Evolutionary conservation across 192 early-diverging fungal species (phyloP).

Genomic region (Radiomyces spectabilis): DNA sequence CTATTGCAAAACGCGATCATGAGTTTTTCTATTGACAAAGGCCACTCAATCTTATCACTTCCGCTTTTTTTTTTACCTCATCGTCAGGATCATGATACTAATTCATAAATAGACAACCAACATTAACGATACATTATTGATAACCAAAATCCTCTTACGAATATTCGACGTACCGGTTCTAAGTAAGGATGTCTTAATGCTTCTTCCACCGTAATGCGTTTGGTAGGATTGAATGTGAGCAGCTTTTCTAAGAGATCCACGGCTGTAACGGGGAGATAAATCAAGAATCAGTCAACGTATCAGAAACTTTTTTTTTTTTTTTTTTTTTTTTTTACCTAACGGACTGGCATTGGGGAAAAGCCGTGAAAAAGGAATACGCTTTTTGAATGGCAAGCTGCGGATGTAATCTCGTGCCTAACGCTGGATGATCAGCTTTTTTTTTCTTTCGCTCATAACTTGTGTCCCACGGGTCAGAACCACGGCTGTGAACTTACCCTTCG

Average conservation of each 20-base stretch:
- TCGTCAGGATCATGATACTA: constrained; percentile 62
- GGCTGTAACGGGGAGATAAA: constrained; percentile 30
- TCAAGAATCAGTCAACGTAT: neutral
- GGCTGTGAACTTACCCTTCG: constrained; percentile 49
- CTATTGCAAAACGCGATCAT: constrained; percentile 20
- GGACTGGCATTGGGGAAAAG: constrained; percentile 87
- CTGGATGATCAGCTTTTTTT: neutral
- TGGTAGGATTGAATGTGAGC: constrained; percentile 85
- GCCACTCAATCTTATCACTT: no score
- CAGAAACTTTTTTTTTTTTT: neutral
- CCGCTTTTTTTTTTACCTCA: constrained; percentile 40
- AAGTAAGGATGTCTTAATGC: constrained; percentile 93
- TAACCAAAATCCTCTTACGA: no score
- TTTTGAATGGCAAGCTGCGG: constrained; percentile 78
- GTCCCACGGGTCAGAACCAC: no score
- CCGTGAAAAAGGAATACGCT: constrained; percentile 70
- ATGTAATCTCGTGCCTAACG: constrained; percentile 84
- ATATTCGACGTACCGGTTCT: constrained; percentile 28
- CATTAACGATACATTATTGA: neutral
- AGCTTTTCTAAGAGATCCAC: constrained; percentile 90
- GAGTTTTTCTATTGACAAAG: no score
- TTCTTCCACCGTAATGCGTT: constrained; percentile 89
- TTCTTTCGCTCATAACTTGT: constrained; percentile 22
- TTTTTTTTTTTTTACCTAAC: constrained; percentile 17
- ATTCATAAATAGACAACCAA: neutral